phyloP scores from a whole-genome alignment of 345 rosid genomes.

The Arabidopsis suecica region DNA sequence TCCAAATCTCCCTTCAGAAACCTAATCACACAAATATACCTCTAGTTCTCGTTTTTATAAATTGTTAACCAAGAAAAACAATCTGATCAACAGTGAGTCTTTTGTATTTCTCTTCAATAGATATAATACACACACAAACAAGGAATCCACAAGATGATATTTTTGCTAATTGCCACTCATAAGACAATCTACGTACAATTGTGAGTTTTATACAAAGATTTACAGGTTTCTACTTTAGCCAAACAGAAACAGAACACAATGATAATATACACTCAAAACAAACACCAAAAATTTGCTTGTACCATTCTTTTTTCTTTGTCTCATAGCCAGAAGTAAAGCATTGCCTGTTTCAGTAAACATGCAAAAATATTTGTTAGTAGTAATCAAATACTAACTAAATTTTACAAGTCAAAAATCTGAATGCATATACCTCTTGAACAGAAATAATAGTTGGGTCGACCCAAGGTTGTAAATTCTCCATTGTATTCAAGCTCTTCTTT shows the following conservation, averaged over 20 bases:
- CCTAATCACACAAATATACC: conserved; percentile 1
- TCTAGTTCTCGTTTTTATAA: conserved; percentile 5
- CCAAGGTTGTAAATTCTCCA: conserved; percentile 49
- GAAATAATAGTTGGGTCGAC: conserved; percentile 45
- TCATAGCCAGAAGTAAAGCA: conserved; percentile 85
- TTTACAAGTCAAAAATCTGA: neutral
- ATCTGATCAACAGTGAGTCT: conserved; percentile 6
- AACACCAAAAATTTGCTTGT: neutral
- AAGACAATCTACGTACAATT: neutral
- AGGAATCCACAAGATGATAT: conserved; percentile 9
- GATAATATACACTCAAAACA: conserved; percentile 9
- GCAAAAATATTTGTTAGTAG: conserved; percentile 7
- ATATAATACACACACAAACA: conserved; percentile 9
- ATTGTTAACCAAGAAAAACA: conserved; percentile 30
- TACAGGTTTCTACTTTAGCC: conserved; percentile 18
- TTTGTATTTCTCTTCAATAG: conserved; percentile 12
- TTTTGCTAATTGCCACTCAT: neutral
- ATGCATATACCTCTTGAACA: conserved; percentile 44
- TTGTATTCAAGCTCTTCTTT: neutral
- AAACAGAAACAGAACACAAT: conserved; percentile 29
- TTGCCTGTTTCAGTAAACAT: conserved; percentile 64
- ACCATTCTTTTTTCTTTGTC: neutral
- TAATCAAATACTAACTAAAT: conserved; percentile 11
- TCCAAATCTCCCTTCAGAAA: neutral
- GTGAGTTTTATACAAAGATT: conserved; percentile 29